A percentile compares a stretch with the other conserved stretches of the same genome.
Evolutionary conservation across 164 flowering plant genomes (phyloP).

Genomic region (Berberis vulgaris): DNA sequence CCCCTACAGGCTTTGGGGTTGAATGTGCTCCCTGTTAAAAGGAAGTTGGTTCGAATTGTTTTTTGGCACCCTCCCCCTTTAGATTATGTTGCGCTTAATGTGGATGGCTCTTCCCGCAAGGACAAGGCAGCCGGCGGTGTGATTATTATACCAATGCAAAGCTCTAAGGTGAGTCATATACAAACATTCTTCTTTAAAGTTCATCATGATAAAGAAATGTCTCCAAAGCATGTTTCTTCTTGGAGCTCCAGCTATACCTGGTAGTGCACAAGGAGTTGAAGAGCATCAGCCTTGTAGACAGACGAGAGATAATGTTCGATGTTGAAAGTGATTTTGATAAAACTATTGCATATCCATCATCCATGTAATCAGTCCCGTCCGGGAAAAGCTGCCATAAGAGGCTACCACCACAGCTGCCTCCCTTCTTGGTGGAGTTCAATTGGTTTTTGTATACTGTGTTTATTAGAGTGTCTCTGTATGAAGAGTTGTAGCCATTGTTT

Average conservation of each 20-base stretch:
- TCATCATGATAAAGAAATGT: slow-evolving; percentile 41
- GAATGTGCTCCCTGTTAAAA: too few species aligned
- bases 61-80: too few species aligned
- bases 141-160: too few species aligned
- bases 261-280: slow-evolving; percentile 61
- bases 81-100: too few species aligned
- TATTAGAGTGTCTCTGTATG: slow-evolving; percentile 48
- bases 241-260: slow-evolving; percentile 79
- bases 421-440: slow-evolving; percentile 57
- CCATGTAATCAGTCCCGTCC: slow-evolving; percentile 84
- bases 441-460: slow-evolving; percentile 49
- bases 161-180: too few species aligned
- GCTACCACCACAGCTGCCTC: slow-evolving; percentile 83
- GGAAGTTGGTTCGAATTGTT: too few species aligned
- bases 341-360: slow-evolving; percentile 83
- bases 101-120: too few species aligned
- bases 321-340: slow-evolving; percentile 60
- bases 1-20: too few species aligned
- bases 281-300: slow-evolving; percentile 48
- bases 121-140: too few species aligned
- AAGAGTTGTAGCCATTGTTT: slow-evolving; percentile 62
- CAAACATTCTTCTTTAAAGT: too few species aligned
- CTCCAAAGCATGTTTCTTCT: slow-evolving; percentile 43
- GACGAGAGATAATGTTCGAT: slow-evolving; percentile 60
- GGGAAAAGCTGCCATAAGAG: slow-evolving; percentile 92